These are phyloP conservation scores for Actinomucor elegans DNA, from an alignment of 371 early-diverging fungal species.

Conservation along the genomic window DNA sequence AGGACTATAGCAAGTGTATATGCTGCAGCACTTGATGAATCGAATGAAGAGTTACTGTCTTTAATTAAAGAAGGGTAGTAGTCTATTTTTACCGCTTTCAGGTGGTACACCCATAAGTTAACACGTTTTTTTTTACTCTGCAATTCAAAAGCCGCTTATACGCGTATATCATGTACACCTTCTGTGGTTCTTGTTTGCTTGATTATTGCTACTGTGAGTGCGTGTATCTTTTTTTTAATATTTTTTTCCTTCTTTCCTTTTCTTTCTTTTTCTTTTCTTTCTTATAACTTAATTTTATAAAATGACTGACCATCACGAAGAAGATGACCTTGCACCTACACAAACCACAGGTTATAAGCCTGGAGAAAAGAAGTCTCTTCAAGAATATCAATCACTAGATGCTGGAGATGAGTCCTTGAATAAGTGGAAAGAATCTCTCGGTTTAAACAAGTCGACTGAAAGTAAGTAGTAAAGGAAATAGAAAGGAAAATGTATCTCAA, in stretches of 20 bases:
- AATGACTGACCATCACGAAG: conserved; percentile 54
- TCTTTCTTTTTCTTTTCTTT: conserved; percentile 27
- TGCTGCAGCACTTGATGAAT: no score
- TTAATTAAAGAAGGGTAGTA: no score
- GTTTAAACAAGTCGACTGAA: conserved; percentile 55
- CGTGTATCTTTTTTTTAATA: conserved; percentile 16
- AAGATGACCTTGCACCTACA: conserved; percentile 83
- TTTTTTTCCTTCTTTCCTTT: conserved; percentile 15
- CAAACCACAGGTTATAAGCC: conserved; percentile 79
- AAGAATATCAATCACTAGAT: conserved; percentile 85
- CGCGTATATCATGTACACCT: neutral
- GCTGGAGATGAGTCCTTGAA: conserved; percentile 90
- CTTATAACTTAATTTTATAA: conserved; percentile 5
- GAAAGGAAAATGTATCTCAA: neutral
- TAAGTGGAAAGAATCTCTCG: conserved; percentile 96
- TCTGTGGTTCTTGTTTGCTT: neutral
- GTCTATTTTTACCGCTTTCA: conserved; percentile 1
- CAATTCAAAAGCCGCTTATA: neutral
- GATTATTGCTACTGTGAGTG: neutral
- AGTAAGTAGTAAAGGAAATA: no score
- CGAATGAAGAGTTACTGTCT: no score
- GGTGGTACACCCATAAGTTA: neutral
- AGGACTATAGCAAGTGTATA: no score
- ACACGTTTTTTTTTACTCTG: conserved; percentile 1
- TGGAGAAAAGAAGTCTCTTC: conserved; percentile 88